phyloP scores from a whole-genome alignment of 257 asterid species.

The Nicotiana attenuata region DNA sequence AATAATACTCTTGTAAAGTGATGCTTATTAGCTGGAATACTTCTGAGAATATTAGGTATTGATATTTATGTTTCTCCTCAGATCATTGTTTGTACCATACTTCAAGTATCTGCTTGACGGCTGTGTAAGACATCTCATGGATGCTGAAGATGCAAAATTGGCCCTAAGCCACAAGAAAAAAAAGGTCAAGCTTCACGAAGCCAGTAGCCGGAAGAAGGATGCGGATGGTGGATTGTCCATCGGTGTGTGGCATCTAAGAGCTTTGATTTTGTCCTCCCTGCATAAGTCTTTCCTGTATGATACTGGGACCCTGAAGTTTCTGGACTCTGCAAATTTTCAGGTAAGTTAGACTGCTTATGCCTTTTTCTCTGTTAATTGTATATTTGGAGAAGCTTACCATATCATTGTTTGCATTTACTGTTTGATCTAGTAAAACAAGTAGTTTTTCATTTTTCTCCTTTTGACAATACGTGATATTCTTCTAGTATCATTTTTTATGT shows the following conservation, averaged over 20 bases:
- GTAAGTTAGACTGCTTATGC: conserved; percentile 25
- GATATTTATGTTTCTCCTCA: conserved; percentile 22
- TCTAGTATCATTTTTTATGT: not conserved
- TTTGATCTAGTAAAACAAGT: not conserved
- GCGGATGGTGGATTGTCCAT: conserved; percentile 31
- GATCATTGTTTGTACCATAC: conserved; percentile 84
- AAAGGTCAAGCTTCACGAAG: conserved; percentile 50
- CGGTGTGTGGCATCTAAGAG: conserved; percentile 72
- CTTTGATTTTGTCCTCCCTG: conserved; percentile 59
- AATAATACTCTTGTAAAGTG: not conserved
- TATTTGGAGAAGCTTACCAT: not conserved
- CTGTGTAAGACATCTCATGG: conserved; percentile 57
- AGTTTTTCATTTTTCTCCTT: not conserved
- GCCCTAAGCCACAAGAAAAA: conserved; percentile 51
- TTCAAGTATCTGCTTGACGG: conserved; percentile 82
- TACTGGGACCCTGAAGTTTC: conserved; percentile 60
- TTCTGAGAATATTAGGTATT: not conserved
- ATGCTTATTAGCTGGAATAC: not conserved
- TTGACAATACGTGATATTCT: not conserved
- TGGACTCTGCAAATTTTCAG: conserved; percentile 70
- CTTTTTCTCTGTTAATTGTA: not conserved
- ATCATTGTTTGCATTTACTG: not conserved
- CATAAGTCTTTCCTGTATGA: conserved; percentile 84
- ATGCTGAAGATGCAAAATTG: conserved; percentile 26
- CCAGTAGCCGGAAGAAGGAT: conserved; percentile 26